Evolutionary conservation across 177 flowering plant species (phyloP), one percentile per base, ranked within the genome.

Genomic region (Vitis hybrid): DNA sequence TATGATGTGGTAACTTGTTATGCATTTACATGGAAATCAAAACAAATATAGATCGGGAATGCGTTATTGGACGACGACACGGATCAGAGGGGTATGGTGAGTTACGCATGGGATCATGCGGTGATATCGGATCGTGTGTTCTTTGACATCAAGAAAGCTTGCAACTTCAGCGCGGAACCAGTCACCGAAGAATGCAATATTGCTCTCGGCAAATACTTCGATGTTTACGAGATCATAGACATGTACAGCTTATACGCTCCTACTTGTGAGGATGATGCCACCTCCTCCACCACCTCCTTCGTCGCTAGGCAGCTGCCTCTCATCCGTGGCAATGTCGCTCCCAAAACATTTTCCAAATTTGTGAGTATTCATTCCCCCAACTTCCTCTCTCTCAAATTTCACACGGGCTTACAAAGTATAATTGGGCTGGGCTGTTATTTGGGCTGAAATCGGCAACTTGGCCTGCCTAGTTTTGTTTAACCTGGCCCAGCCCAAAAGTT

Each of bases 41-140:
- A 39, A 39, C 45, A 7, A 18, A 1, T 17, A 23, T 56, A 34
- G 97, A 78, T 93, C 23, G 98, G 98, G 30, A 91, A 93, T 73
- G 86, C 97, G 11, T 63, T 79, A 50, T 2, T 90, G 65, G 88
- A 93, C 59, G 82, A 79, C 55, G 90, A 87, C 30, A 83, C 86
- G 2, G 97, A 93, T 70, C 80, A 73, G 26, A 80, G 7, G 2
- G 95, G 98, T 17, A 82, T 89, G 88, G 75, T 90, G 0, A 90
- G 89, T 21, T 93, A 90, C 60, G 92, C 95, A 5, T 90, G 92
- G 94, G 77, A 81, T 65, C 98, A 93, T 74, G 95, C 97, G 1
- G 79, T 93, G 34, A 86, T 93, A 21, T 93, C 98, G 0, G 94
- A 90, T 65, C 18, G 61, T 1, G 39, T 86, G 34, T 85, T 84